Base-by-base conservation (phyloP, 2,329 filamentous ascomycete genomes). In the Penicillium sp. region DNA sequence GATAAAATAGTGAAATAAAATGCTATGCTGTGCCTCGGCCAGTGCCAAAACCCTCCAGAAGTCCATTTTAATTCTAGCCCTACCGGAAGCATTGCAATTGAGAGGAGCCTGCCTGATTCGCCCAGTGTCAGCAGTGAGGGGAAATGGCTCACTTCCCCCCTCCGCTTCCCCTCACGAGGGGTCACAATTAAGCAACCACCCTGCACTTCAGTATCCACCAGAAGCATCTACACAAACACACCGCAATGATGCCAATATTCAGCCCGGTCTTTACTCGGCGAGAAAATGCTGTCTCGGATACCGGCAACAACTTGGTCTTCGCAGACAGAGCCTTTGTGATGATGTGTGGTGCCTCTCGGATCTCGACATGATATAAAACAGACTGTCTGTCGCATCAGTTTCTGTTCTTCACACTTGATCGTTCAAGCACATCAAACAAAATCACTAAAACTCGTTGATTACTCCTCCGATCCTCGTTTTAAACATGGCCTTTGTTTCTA, bases 401-500 rank as follows among this genome's bases (percentile, higher is more conserved):
- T 29, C 15, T 18, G 26, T 18, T 42, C n/a, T 21, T 20, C 39
- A 27, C 6, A 12, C 26, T 30, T 20, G 24, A 42, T 20, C 2
- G 13, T 3, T 18, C 26, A 27, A 42, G n/a, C 3, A 17, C 15
- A 42, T 20, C 23, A 15, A 12, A 15, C 20, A 40, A 9, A 18
- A 20, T 10, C 21, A 40, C 34, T 40, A 9, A 12, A 39, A 3
- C 18, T 27, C 10, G 7, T 23, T 8, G 18, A 9, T 3, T 29
- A 3, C 7, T 27, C 17, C 13, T 17, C 9, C 2, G 9, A 26
- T 26, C 8, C 15, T 8, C 37, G 3, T n/a, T 9, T 27, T 7
- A 9, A 12, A 24, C 27, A 49, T 44, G 46, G 46, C 40, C 18
- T 17, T 26, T 27, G 40, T 45, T 7, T 51, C 40, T 23, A 44